These are phyloP conservation scores for Acanthamoeba sp. DNA, from an alignment of 208 protist species.

Conservation along the genomic window DNA sequence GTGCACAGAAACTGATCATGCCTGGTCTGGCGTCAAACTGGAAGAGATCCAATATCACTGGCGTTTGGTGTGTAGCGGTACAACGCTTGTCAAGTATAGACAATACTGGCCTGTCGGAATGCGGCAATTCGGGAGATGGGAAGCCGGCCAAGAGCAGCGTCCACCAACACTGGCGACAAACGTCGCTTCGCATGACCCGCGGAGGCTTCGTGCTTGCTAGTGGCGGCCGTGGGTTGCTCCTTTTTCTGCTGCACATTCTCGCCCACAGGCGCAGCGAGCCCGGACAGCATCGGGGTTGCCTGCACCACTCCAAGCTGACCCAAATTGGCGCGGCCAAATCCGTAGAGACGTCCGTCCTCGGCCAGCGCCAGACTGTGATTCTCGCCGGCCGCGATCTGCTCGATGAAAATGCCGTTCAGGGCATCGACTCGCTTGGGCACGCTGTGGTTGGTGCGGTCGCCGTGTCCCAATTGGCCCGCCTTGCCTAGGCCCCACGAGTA, in stretches of 20 bases:
- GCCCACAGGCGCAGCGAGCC: background rate
- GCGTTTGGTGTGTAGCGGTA: background rate
- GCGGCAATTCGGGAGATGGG: background rate
- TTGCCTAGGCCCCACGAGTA: constrained; percentile 49
- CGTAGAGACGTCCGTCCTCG: background rate
- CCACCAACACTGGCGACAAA: background rate
- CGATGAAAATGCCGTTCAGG: background rate
- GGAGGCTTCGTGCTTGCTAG: background rate
- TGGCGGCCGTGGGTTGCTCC: background rate
- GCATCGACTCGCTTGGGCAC: background rate
- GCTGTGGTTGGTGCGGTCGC: constrained; percentile 29
- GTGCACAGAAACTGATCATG: background rate
- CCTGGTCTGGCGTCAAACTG: background rate
- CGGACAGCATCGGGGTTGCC: background rate
- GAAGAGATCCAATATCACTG: background rate
- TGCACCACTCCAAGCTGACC: background rate
- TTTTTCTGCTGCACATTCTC: background rate
- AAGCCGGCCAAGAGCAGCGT: background rate
- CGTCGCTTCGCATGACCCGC: background rate
- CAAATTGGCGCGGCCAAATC: background rate
- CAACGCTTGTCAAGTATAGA: background rate
- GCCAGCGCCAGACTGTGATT: constrained; percentile 25
- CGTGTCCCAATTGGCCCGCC: constrained; percentile 72
- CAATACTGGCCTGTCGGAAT: background rate
- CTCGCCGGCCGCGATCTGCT: constrained; percentile 30